A percentile compares a stretch with the other conserved stretches of the same genome.
Conservation (phyloP, 2,329 filamentous ascomycete species). For the Colletotrichum cereale region DNA sequence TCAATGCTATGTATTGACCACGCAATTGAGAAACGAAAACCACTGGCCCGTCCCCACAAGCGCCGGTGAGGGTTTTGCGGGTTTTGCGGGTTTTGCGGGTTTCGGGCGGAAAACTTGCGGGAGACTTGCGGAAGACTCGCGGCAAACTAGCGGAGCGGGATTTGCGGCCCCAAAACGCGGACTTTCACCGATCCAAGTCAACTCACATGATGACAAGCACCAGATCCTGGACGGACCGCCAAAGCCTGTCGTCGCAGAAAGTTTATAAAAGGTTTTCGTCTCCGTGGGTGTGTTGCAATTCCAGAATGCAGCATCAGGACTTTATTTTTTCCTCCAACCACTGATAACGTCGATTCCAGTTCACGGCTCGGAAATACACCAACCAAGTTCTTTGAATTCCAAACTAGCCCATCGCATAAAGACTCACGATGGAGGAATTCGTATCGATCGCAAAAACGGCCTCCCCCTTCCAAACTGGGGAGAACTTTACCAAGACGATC, state of each 20-base stretch:
- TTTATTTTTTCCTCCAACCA: neutral
- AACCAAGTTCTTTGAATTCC: neutral
- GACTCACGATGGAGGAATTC: slow-evolving; percentile 24
- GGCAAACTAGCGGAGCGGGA: neutral
- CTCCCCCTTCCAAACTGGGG: slow-evolving; percentile 46
- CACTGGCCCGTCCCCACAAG: too few relatives aligned
- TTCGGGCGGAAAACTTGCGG: slow-evolving; percentile 38
- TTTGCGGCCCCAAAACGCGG: neutral
- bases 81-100: slow-evolving; percentile 34
- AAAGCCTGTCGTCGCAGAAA: neutral
- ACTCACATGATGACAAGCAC: neutral
- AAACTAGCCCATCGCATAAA: neutral
- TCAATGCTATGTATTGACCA: too few relatives aligned
- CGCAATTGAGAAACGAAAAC: too few relatives aligned
- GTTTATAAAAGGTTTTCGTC: neutral
- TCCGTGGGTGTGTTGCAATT: too few relatives aligned
- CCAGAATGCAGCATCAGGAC: neutral
- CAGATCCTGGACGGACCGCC: neutral
- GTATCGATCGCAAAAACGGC: slow-evolving; percentile 46
- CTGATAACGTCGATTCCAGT: too few relatives aligned
- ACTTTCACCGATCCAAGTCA: neutral
- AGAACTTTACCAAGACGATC: slow-evolving; percentile 46
- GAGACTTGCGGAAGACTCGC: slow-evolving; percentile 19
- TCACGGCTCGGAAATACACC: neutral
- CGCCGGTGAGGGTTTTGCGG: slow-evolving; percentile 27